Base-by-base conservation (phyloP, 257 asterid species). In the Plantago major region DNA sequence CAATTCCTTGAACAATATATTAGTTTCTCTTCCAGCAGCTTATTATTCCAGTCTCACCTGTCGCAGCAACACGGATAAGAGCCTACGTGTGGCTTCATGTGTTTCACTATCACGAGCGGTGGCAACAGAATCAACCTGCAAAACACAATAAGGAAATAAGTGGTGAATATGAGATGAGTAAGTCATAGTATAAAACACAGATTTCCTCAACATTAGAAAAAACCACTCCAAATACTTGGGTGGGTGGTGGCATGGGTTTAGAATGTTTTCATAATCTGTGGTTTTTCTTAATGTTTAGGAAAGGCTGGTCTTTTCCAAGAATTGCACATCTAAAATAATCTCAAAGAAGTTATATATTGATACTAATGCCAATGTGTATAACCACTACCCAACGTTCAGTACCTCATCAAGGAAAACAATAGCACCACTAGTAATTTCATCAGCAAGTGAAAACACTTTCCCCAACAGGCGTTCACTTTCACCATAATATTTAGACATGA, bases 351-450 rank as follows among this genome's bases (percentile, higher is more conserved):
- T 22, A 22, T 22, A 22, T 22, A 22, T 22, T 22, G 26, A 22
- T 33, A 33, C 40, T 33, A 33, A 4, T 33, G 26, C 26, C 26
- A 33, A 33, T 33, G 40, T 33, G 40, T 33, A 4, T 30, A 46
- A 52, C 40, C 38, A 58, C 60, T 58, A 44, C 47, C 54, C 17
- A 15, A 19, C 60, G 66, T 44, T 49, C 62, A 69, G 51, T 74
- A 93, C 99, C 97, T 93, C 99, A 65, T 93, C 99, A 18, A 93
- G 85, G 76, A 93, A 93, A 66, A 93, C 58, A 37, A 93, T 82
- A 48, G 95, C 95, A 45, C 99, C 99, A 47, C 79, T 79, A 42
- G 83, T 79, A 62, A 93, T 76, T 61, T 83, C 95, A 74, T 93
- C 87, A 62, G 97, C 95, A 48, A 88, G 93, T 19, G 97, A 82